Base-by-base conservation (phyloP, 2,329 filamentous ascomycete species). In the Spiromastix sp. region DNA sequence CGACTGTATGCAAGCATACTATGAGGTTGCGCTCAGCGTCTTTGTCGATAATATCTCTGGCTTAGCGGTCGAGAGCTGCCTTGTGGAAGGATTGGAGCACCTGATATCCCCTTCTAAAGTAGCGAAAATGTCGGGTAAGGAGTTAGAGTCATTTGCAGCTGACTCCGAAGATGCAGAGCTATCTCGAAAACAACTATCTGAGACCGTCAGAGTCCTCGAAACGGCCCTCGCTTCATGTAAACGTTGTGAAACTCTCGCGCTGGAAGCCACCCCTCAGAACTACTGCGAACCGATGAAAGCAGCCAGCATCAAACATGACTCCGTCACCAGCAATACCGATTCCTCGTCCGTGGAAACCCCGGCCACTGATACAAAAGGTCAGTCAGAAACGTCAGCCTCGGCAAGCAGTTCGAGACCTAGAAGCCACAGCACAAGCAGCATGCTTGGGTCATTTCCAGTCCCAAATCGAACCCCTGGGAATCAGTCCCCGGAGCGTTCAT, bases 1-100 rank as follows among this genome's bases (percentile, higher is more conserved):
- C 16, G 46, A 46, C 30, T 45, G 41, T 27, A 50, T 46, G 36
- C 42, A 37, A 34, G 41, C 46, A 9, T 51, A 50, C 32, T 52
- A 50, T 34, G 27, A 45, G 19, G 41, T 49, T 29, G 47, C 52
- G 27, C 39, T 54, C 2, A 40, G 48, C n/a, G 48, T 44, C 12
- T 61, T 63, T 41, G 48, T 54, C 2, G 54, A 61, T 28, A 61
- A 61, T 27, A 44, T 62, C 5, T 50, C 57, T 5, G 41, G 50
- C 17, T 45, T 61, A 10, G 58, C 54, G 2, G 43, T 61, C 19
- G 59, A 62, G 43, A 56, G 56, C 32, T 60, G 56, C 30, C 50
- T 63, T 7, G 48, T 62, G 17, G 48, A 45, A 29, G 52, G 52
- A 3, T 40, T 63, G 1, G 51, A 53, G 8, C 46, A 48, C 3